Percentiles rank a stretch among this genome's conserved stretches.
phyloP scores from a whole-genome alignment of 495 filamentous ascomycete genomes.

The Lichina pygmaea region DNA sequence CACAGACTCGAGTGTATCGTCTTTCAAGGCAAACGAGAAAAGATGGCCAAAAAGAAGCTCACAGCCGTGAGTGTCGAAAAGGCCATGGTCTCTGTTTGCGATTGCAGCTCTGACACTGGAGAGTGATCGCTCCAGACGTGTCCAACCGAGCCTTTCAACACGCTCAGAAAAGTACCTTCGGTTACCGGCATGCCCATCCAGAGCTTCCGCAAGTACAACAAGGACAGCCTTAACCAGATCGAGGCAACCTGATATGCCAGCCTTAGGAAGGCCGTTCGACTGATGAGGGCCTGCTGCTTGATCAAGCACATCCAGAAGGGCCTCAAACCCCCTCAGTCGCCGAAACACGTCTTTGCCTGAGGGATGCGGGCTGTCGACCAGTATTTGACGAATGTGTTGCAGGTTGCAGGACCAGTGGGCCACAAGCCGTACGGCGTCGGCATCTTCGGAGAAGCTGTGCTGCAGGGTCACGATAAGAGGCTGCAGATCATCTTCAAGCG shows the following conservation, averaged over 20 bases:
- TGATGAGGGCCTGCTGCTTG: constrained; percentile 49
- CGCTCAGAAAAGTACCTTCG: constrained; percentile 54
- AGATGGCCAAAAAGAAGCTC: constrained; percentile 64
- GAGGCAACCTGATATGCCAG: constrained; percentile 34
- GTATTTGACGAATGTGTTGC: constrained; percentile 22
- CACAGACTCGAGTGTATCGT: constrained; percentile 32
- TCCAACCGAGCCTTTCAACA: constrained; percentile 50
- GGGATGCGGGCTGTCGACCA: constrained; percentile 22
- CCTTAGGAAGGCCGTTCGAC: constrained; percentile 24
- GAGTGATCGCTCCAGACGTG: constrained; percentile 43
- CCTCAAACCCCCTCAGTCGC: constrained; percentile 53
- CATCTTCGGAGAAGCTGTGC: background rate
- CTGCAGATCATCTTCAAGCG: constrained; percentile 31
- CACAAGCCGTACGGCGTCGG: background rate
- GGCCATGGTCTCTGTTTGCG: constrained; percentile 10
- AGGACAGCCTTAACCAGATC: constrained; percentile 44
- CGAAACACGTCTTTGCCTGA: constrained; percentile 57
- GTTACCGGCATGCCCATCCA: constrained; percentile 67
- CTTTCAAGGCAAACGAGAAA: constrained; percentile 58
- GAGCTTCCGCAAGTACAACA: constrained; percentile 42
- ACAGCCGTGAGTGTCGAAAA: constrained; percentile 30
- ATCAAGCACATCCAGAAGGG: constrained; percentile 35
- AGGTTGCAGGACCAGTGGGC: constrained; percentile 2
- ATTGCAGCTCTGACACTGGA: constrained; percentile 30
- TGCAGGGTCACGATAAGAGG: constrained; percentile 27